Evolutionary conservation across 768 basidiomycete genomes (phyloP).

Genomic region (Tricholoma terreum): DNA sequence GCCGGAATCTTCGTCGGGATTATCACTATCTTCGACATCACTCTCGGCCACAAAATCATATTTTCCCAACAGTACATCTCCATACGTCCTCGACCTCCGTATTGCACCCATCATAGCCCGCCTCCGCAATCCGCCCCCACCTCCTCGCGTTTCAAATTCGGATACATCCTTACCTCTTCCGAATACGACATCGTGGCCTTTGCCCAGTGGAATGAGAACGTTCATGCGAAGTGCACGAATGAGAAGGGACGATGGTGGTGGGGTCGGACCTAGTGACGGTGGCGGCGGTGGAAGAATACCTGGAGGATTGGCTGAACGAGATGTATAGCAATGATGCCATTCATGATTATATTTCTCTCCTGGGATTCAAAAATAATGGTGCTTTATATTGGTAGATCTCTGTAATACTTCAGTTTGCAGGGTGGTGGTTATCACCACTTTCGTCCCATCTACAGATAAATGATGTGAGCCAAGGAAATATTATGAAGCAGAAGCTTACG

Average conservation of each 20-base stretch:
- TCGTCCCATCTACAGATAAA: slow-evolving; percentile 27
- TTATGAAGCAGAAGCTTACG: slow-evolving; percentile 43
- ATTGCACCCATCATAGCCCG: slow-evolving; percentile 51
- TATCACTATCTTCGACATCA: slow-evolving; percentile 17
- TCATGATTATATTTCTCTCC: background rate
- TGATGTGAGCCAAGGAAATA: background rate
- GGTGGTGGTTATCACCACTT: slow-evolving; percentile 24
- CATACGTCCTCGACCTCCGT: slow-evolving; percentile 64
- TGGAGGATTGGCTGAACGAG: slow-evolving; percentile 35
- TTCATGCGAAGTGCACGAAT: slow-evolving; percentile 47
- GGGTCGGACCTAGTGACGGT: background rate
- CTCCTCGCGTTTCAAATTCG: slow-evolving; percentile 24
- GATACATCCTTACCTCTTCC: slow-evolving; percentile 51
- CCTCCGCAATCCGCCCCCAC: slow-evolving; percentile 52
- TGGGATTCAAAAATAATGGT: background rate
- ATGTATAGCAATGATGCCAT: slow-evolving; percentile 10
- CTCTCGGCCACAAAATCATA: slow-evolving; percentile 22
- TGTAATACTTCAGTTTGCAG: background rate
- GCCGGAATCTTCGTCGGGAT: slow-evolving; percentile 19
- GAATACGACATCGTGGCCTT: slow-evolving; percentile 53
- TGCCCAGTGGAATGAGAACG: slow-evolving; percentile 49
- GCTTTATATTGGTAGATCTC: slow-evolving; percentile 4
- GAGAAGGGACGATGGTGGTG: slow-evolving; percentile 27
- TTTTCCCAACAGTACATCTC: slow-evolving; percentile 25
- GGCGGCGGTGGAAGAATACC: slow-evolving; percentile 27